These are phyloP conservation scores for Coelastrella sp. DNA, from an alignment of 139 green algal species.

Conservation along the genomic window DNA sequence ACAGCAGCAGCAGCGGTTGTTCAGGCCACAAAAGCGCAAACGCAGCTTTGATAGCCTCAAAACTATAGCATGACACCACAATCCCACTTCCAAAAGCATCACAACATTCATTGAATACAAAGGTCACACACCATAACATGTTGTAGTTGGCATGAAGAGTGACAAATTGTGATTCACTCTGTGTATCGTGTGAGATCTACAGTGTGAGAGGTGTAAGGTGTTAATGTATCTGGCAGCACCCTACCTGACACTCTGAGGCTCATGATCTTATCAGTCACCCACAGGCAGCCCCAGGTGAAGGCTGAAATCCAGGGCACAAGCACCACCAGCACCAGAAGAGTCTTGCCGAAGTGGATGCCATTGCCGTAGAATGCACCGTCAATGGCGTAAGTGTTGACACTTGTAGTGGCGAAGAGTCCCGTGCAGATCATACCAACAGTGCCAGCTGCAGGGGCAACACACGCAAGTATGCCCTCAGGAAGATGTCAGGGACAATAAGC, in stretches of 20 bases:
- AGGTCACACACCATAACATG: no score
- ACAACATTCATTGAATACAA: no score
- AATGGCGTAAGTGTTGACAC: neutral
- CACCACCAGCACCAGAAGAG: conserved; percentile 14
- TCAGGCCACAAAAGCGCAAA: neutral
- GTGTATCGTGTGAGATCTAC: no score
- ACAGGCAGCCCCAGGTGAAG: conserved; percentile 24
- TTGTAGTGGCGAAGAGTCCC: neutral
- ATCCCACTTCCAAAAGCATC: no score
- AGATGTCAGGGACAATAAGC: no score
- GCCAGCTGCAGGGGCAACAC: neutral
- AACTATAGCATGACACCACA: neutral
- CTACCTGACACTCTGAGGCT: conserved; percentile 21
- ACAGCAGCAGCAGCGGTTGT: neutral
- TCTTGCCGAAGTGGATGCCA: conserved; percentile 24
- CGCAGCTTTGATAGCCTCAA: no score
- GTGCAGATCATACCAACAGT: conserved; percentile 42
- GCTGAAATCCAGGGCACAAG: conserved; percentile 34
- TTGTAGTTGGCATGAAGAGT: no score
- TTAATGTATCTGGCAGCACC: no score
- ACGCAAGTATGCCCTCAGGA: neutral
- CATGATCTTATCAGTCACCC: conserved; percentile 47
- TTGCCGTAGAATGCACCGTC: conserved; percentile 48
- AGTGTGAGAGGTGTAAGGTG: no score
- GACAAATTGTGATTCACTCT: no score